Evolutionary conservation across 306 rosid species (phyloP), one percentile per base, ranked within the genome.

Genomic region (Hippophae rhamnoides): DNA sequence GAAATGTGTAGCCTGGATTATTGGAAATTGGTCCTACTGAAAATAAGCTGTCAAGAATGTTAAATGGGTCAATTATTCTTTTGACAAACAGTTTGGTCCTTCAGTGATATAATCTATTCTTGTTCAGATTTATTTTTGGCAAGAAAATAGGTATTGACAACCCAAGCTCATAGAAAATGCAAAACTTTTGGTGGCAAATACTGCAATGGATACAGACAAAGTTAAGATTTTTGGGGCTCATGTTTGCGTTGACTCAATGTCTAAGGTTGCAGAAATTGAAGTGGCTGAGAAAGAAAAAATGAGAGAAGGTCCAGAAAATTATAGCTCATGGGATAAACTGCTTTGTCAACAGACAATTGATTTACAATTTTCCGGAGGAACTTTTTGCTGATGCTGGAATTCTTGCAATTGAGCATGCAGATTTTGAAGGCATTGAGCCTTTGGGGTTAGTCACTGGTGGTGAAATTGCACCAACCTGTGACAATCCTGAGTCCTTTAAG

Each of bases 341-440:
- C 58, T 92, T 92, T 42, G 85, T 92, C 43, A 92, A 92, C 76
- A 79, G 99, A 65, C 99, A 92, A 74, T 79, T 92, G 79, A 88
- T 92, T 50, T 92, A 85, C 85, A 92, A 92, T 67, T 92, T 92
- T 71, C 99, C 95, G 25, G 96, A 88, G 74, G 99, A 92, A 72
- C 93, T 92, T 68, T 88, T 92, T 78, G 96, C 99, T 27, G 99
- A 88, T 82, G 90, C 85, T 0, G 96, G 99, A 78, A 77, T 93
- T 52, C 89, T 92, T 52, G 95, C 99, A 5, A 93, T 93, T 80
- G 95, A 93, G 84, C 97, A 93, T 77, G 99, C 99, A 73, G 99
- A 88, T 84, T 88, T 93, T 72, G 99, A 86, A 76, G 99, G 94
- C 66, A 84, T 88, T 60, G 99, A 87, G 78, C 95, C 90, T 38